Percentiles rank a stretch among this genome's conserved stretches.
These are phyloP conservation scores for Glycyrrhiza uralensis DNA, from an alignment of 306 rosid genomes.

Conservation along the genomic window DNA sequence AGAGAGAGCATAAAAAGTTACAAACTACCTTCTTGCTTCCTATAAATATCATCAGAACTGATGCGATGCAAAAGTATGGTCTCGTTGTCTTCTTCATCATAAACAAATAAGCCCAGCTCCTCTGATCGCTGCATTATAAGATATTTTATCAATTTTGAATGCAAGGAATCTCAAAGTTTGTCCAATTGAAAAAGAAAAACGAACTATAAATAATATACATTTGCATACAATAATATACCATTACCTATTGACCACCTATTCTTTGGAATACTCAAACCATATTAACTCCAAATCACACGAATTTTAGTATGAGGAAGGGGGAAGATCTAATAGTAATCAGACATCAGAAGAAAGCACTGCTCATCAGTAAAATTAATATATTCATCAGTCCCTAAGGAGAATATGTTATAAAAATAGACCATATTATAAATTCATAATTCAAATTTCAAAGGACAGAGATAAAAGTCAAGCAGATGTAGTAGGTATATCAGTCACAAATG, in stretches of 20 bases:
- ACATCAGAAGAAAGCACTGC: not conserved
- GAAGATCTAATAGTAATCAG: not conserved
- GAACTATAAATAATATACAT: not conserved
- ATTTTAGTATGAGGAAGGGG: not conserved
- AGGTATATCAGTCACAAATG: slow-evolving; percentile 1
- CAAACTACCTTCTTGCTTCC: slow-evolving; percentile 91
- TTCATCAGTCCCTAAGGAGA: not conserved
- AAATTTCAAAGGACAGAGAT: not conserved
- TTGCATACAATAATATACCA: not conserved
- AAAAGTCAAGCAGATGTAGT: slow-evolving; percentile 6
- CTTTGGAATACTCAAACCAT: not conserved
- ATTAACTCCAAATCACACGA: not conserved
- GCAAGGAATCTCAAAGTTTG: not conserved
- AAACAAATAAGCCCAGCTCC: slow-evolving; percentile 80
- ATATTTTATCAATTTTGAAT: slow-evolving; percentile 20
- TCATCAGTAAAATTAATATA: not conserved
- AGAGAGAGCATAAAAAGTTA: slow-evolving; percentile 13
- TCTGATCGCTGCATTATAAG: slow-evolving; percentile 70
- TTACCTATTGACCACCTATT: not conserved
- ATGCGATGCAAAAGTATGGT: slow-evolving; percentile 82
- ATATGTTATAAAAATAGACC: not conserved
- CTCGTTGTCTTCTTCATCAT: slow-evolving; percentile 89
- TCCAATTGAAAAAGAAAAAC: not conserved
- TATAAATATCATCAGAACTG: slow-evolving; percentile 76
- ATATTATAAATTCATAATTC: not conserved